Conservation (phyloP, 2,329 filamentous ascomycete species). For the Colletotrichum sidae region DNA sequence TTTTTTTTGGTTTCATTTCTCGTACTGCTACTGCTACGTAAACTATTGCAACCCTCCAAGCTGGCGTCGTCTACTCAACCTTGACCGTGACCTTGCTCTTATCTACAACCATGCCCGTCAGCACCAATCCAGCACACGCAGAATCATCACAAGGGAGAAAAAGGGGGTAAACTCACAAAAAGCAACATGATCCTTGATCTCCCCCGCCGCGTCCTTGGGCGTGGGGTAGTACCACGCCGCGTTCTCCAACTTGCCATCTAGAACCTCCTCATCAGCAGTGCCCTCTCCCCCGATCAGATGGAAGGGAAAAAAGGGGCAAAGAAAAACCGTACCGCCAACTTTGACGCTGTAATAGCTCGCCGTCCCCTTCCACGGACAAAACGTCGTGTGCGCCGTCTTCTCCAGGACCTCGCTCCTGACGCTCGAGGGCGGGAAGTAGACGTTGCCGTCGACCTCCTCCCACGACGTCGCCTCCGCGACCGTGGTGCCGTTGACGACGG, state of each 20-base stretch:
- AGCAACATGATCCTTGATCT: constrained; percentile 66
- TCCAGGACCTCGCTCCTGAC: constrained; percentile 58
- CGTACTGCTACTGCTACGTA: background rate
- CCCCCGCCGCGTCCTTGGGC: constrained; percentile 58
- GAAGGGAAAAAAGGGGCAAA: background rate
- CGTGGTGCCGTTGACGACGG: constrained; percentile 59
- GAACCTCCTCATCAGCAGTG: constrained; percentile 6
- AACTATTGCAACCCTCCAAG: background rate
- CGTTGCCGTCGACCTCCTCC: constrained; percentile 68
- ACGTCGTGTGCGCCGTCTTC: constrained; percentile 57
- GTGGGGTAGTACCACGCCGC: constrained; percentile 70
- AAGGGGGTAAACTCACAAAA: constrained; percentile 61
- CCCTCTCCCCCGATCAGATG: background rate
- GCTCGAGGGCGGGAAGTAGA: constrained; percentile 64
- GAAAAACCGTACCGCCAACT: constrained; percentile 52
- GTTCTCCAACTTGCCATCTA: constrained; percentile 60
- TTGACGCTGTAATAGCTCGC: constrained; percentile 68
- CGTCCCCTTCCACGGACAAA: constrained; percentile 68
- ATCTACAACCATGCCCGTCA: constrained; percentile 41
- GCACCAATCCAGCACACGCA: background rate
- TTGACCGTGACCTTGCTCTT: constrained; percentile 48
- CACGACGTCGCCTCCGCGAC: constrained; percentile 64
- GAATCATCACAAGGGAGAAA: no score
- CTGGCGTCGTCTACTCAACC: constrained; percentile 27
- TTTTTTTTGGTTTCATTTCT: background rate